Evolutionary conservation across 148 eudicot genomes (phyloP), one percentile per base, ranked within the genome.

Genomic region (Mesembryanthemum crystallinum): DNA sequence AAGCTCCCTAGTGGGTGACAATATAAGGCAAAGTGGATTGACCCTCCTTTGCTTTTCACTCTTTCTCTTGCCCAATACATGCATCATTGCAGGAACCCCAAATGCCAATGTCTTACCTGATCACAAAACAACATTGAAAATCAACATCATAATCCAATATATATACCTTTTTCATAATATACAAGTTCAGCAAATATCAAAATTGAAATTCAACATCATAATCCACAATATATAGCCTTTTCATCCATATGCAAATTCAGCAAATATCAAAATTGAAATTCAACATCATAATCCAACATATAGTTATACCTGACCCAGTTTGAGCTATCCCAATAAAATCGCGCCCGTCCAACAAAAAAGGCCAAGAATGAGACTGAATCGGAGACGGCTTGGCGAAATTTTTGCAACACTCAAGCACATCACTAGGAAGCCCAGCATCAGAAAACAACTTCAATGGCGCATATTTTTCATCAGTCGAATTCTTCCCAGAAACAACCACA

Each of bases 1-100:
- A 33, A 94, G 87, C 91, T 94, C 98, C 80, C 98, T 86, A 55
- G 98, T 94, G n/a, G 98, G 98, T 35, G 98, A 86, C 63, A 94
- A 84, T 13, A 92, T 86, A 83, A 94, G 98, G 83, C 95, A 92
- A 77, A 86, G 88, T 43, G 98, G 98, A 81, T 84, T 87, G 72
- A 71, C 79, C 69, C 71, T 85, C 82, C 80, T 94, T 11, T 83
- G 74, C 43, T 75, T 79, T 7, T 80, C 83, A 52, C 62, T 79
- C 82, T 90, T 86, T 63, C 88, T 80, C 86, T 94, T 89, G 35
- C 76, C 86, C 73, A 86, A 58, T 29, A 92, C 84, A 83, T 94
- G 96, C 88, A 87, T 82, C 63, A 94, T 90, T 52, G 96, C 98
- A 15, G 98, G 98, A 76, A 94, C 73, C n/a, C 98, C 98, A 88